These are phyloP conservation scores for Penicillium janthinellum DNA, from an alignment of 2,329 filamentous ascomycete species.

Conservation along the genomic window DNA sequence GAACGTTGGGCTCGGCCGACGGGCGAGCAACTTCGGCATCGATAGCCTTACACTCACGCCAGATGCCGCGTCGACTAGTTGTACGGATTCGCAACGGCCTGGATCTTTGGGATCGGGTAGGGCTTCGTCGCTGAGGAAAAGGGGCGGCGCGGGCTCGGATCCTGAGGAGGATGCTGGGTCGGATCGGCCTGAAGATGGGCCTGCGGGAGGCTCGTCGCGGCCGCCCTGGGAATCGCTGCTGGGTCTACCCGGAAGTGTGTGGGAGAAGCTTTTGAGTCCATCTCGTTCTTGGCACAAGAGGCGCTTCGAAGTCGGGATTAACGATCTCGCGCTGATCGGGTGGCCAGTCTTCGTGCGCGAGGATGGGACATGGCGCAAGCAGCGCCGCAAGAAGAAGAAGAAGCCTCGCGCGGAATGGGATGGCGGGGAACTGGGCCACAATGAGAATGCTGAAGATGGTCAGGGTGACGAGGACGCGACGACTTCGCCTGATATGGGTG, in stretches of 20 bases:
- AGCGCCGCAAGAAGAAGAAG: constrained; percentile 52
- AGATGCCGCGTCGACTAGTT: constrained; percentile 30
- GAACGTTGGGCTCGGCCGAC: constrained; percentile 22
- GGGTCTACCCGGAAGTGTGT: constrained; percentile 72
- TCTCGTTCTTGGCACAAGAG: constrained; percentile 75
- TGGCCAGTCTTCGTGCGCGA: constrained; percentile 81
- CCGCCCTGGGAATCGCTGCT: constrained; percentile 63
- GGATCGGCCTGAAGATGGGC: constrained; percentile 32
- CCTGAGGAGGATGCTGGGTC: constrained; percentile 37
- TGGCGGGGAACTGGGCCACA: constrained; percentile 38
- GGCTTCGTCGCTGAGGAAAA: constrained; percentile 30
- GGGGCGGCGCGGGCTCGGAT: constrained; percentile 33
- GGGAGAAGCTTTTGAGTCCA: constrained; percentile 79
- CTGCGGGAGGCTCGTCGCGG: constrained; percentile 24
- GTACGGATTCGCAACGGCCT: constrained; percentile 34
- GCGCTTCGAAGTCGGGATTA: constrained; percentile 78
- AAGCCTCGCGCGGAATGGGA: constrained; percentile 37
- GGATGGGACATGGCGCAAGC: constrained; percentile 75
- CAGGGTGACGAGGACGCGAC: constrained; percentile 34
- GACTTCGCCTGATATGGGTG: constrained; percentile 31
- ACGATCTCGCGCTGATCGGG: constrained; percentile 77
- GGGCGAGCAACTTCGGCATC: constrained; percentile 38
- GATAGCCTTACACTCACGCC: constrained; percentile 32
- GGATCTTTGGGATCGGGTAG: constrained; percentile 39
- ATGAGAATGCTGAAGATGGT: constrained; percentile 40